phyloP scores from a whole-genome alignment of 495 filamentous ascomycete species.

The Pyronema omphalodes region DNA sequence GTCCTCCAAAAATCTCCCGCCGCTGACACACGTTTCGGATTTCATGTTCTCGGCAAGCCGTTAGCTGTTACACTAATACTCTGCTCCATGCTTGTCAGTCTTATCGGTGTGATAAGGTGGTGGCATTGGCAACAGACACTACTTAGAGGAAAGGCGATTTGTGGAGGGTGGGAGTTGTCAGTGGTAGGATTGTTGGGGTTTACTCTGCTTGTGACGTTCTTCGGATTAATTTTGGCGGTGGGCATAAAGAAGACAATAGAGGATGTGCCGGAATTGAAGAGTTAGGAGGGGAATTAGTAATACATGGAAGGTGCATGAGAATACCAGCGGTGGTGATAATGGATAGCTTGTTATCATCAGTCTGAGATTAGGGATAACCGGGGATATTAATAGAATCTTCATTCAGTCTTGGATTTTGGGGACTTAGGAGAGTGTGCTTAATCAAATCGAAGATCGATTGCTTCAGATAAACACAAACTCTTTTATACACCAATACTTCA shows the following conservation, averaged over 20 bases:
- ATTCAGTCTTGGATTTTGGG: no score
- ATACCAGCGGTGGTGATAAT: no score
- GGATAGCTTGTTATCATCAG: no score
- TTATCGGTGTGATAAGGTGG: slow-evolving; percentile 44
- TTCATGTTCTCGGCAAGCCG: slow-evolving; percentile 45
- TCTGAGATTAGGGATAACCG: no score
- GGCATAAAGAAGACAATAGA: neutral
- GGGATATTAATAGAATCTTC: no score
- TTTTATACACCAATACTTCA: no score
- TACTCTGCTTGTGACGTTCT: neutral
- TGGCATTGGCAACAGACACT: slow-evolving; percentile 55
- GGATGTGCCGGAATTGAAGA: neutral
- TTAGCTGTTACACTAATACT: slow-evolving; percentile 40
- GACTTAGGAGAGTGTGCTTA: no score
- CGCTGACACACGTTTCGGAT: slow-evolving; percentile 33
- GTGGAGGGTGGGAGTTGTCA: slow-evolving; percentile 52
- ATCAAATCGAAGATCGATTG: no score
- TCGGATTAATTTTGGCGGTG: neutral
- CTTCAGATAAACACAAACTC: no score
- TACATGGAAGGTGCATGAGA: neutral
- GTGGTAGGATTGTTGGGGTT: slow-evolving; percentile 30
- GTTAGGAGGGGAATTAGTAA: neutral
- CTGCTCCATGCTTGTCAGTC: slow-evolving; percentile 36
- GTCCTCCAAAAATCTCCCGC: slow-evolving; percentile 37
- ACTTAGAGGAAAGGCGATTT: slow-evolving; percentile 41